These are phyloP conservation scores for Caryopteris hybrid DNA, from an alignment of 305 asterid genomes.

Conservation along the genomic window DNA sequence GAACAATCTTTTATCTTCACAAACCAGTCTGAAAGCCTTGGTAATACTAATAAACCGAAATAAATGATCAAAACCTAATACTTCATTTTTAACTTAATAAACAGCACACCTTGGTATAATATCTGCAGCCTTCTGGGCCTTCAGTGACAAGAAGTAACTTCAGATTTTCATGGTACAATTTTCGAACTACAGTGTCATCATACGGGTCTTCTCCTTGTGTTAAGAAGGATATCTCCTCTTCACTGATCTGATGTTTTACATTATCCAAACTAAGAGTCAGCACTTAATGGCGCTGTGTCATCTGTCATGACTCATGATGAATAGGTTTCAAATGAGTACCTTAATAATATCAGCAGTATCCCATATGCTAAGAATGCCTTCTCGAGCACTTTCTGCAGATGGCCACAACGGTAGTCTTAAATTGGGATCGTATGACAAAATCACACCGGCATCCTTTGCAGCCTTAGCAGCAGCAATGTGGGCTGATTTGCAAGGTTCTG, in stretches of 20 bases:
- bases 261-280: slow-evolving; percentile 16
- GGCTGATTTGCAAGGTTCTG: slow-evolving; percentile 95
- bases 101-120: slow-evolving; percentile 79
- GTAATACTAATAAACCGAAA: background rate
- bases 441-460: slow-evolving; percentile 90
- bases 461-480: slow-evolving; percentile 84
- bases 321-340: slow-evolving; percentile 35
- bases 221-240: slow-evolving; percentile 85
- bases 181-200: slow-evolving; percentile 80
- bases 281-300: background rate
- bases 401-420: slow-evolving; percentile 97
- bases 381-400: slow-evolving; percentile 88
- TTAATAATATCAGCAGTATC: slow-evolving; percentile 86
- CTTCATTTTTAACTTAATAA: background rate
- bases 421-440: slow-evolving; percentile 95
- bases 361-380: slow-evolving; percentile 98
- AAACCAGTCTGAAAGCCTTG: too few species aligned
- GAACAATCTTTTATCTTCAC: background rate
- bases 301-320: background rate
- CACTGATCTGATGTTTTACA: slow-evolving; percentile 59
- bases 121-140: slow-evolving; percentile 95
- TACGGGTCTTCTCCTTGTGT: slow-evolving; percentile 94
- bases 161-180: slow-evolving; percentile 74
- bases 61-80: background rate
- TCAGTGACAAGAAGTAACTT: slow-evolving; percentile 92